Percentiles rank a stretch among this genome's conserved stretches.
These are phyloP conservation scores for Venturia carpophila DNA, from an alignment of 2,329 filamentous ascomycete genomes.

Conservation along the genomic window DNA sequence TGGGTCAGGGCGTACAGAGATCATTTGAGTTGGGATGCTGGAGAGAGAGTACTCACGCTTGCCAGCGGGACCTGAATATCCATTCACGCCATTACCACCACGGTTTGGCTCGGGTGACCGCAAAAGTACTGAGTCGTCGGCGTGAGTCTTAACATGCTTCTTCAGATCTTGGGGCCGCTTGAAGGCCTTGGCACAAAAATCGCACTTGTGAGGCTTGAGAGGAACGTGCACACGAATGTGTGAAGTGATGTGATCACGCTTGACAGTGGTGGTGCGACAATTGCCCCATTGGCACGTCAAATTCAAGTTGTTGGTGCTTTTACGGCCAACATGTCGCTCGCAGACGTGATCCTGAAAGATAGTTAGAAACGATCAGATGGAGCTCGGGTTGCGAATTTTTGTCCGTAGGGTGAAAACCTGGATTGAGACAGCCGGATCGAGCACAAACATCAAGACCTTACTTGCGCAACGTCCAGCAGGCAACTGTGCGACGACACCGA, in stretches of 20 bases:
- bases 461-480: neutral
- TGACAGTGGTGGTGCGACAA: slow-evolving; percentile 93
- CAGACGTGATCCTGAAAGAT: slow-evolving; percentile 80
- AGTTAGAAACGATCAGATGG: slow-evolving; percentile 7
- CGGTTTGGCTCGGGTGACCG: slow-evolving; percentile 55
- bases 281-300: slow-evolving; percentile 95
- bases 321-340: slow-evolving; percentile 95
- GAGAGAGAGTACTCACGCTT: slow-evolving; percentile 27
- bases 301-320: slow-evolving; percentile 98
- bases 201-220: slow-evolving; percentile 96
- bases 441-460: too few species aligned
- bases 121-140: slow-evolving; percentile 78
- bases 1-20: slow-evolving; percentile 7
- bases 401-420: neutral
- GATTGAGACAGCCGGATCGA: neutral
- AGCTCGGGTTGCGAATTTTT: neutral
- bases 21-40: slow-evolving; percentile 7
- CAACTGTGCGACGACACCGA: neutral
- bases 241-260: slow-evolving; percentile 98
- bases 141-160: slow-evolving; percentile 99
- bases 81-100: slow-evolving; percentile 32
- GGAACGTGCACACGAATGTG: slow-evolving; percentile 99
- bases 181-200: slow-evolving; percentile 97
- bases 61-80: slow-evolving; percentile 26
- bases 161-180: slow-evolving; percentile 98